These are phyloP conservation scores for Immersiporthe knoxdaviesiana DNA, from an alignment of 2,329 filamentous ascomycete species.

Conservation along the genomic window DNA sequence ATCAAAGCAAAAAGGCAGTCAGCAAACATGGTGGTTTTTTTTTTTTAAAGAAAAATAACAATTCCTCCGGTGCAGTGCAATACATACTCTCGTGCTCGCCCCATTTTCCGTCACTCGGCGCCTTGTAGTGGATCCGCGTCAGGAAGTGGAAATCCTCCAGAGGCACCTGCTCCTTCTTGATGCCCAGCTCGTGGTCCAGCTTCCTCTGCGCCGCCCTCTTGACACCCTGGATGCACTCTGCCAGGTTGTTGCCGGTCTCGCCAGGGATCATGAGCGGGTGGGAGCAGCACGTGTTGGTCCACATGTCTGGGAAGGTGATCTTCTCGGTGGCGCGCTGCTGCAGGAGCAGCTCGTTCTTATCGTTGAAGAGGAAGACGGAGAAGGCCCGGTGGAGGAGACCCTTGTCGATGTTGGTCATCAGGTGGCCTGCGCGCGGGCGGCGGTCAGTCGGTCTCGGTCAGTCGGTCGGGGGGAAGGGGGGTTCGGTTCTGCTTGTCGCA, in stretches of 20 bases:
- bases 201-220: conserved; percentile 93
- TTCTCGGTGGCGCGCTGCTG: conserved; percentile 96
- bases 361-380: conserved; percentile 97
- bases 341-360: conserved; percentile 86
- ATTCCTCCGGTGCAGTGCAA: not conserved
- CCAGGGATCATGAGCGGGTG: conserved; percentile 90
- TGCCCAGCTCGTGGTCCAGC: conserved; percentile 91
- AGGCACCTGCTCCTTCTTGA: conserved; percentile 85
- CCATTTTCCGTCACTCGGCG: conserved; percentile 96
- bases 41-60: too few relatives aligned
- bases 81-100: conserved; percentile 96
- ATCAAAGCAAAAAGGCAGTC: conserved; percentile 8
- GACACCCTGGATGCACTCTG: conserved; percentile 80
- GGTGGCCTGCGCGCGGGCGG: conserved; percentile 70
- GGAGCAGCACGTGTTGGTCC: conserved; percentile 99
- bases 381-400: conserved; percentile 96
- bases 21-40: not conserved
- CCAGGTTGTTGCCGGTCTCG: conserved; percentile 83
- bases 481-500: too few relatives aligned
- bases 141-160: conserved; percentile 91
- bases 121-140: conserved; percentile 97
- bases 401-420: conserved; percentile 98
- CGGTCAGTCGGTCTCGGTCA: conserved; percentile 1
- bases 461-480: too few relatives aligned
- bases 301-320: conserved; percentile 99